Percentiles rank a stretch among this genome's conserved stretches.
These are phyloP conservation scores for Microbotryum saponariae DNA, from an alignment of 1,284 basidiomycete species.

Conservation along the genomic window DNA sequence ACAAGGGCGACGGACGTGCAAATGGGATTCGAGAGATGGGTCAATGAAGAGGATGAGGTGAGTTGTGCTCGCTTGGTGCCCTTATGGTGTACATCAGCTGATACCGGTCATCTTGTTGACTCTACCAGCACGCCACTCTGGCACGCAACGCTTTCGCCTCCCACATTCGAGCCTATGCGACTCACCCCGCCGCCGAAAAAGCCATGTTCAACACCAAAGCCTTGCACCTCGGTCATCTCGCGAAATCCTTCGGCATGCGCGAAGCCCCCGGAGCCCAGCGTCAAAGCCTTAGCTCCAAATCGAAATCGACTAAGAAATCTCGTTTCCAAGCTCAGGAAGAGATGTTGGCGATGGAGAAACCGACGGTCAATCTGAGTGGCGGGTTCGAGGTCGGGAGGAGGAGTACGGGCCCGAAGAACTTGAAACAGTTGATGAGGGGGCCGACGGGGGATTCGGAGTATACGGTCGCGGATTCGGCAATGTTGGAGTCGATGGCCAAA, in stretches of 20 bases:
- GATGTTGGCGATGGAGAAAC: slow-evolving; percentile 29
- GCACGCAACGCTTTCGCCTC: slow-evolving; percentile 85
- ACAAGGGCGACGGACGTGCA: slow-evolving; percentile 91
- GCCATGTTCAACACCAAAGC: slow-evolving; percentile 90
- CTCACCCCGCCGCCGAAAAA: slow-evolving; percentile 90
- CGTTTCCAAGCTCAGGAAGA: neutral
- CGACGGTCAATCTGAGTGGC: neutral
- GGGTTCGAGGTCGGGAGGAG: slow-evolving; percentile 24
- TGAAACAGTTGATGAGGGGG: slow-evolving; percentile 26
- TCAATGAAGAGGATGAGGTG: slow-evolving; percentile 64
- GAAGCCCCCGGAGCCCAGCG: slow-evolving; percentile 62
- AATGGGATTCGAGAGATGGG: slow-evolving; percentile 91
- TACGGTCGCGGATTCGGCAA: slow-evolving; percentile 22
- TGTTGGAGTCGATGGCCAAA: slow-evolving; percentile 9
- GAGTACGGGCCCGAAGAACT: slow-evolving; percentile 12
- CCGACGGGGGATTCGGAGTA: slow-evolving; percentile 23
- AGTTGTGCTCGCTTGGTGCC: slow-evolving; percentile 33
- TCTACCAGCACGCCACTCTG: slow-evolving; percentile 57
- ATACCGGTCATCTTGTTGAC: no score
- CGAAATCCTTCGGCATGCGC: slow-evolving; percentile 90
- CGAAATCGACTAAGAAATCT: neutral
- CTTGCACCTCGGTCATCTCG: slow-evolving; percentile 90
- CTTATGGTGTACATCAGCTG: no score
- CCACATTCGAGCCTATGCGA: slow-evolving; percentile 93
- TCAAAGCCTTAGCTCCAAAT: neutral